Percentiles rank a stretch among this genome's conserved stretches.
Conservation (phyloP, 805 yeast genomes). For the Hemisphaericaspora nanyangensis region DNA sequence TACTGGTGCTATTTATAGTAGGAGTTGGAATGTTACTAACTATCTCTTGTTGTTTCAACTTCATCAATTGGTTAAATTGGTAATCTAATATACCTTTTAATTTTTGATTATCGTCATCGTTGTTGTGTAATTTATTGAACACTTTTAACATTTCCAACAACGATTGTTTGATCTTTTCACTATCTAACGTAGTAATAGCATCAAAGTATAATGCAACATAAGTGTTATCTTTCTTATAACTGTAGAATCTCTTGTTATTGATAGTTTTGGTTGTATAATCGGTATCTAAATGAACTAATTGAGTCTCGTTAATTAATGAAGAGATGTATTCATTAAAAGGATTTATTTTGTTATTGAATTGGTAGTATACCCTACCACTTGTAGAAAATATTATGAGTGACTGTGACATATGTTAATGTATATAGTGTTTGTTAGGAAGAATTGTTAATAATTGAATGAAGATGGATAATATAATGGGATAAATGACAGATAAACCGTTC, state of each 20-base stretch:
- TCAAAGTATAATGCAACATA: slow-evolving; percentile 39
- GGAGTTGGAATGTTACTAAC: slow-evolving; percentile 1
- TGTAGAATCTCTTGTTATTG: slow-evolving; percentile 34
- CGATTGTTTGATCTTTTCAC: slow-evolving; percentile 31
- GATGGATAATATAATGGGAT: background rate
- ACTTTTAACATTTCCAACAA: slow-evolving; percentile 32
- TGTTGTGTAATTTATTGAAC: slow-evolving; percentile 19
- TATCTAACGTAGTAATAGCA: slow-evolving; percentile 35
- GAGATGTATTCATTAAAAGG: slow-evolving; percentile 39
- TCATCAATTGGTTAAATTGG: slow-evolving; percentile 36
- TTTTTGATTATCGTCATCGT: slow-evolving; percentile 18
- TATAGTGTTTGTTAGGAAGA: background rate
- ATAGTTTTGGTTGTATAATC: slow-evolving; percentile 29
- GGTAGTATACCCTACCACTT: slow-evolving; percentile 36
- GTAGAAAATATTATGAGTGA: slow-evolving; percentile 33
- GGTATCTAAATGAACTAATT: slow-evolving; percentile 24
- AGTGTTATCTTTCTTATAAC: slow-evolving; percentile 19
- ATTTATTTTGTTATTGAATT: slow-evolving; percentile 28
- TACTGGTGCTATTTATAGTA: background rate
- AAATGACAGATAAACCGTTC: too few species aligned
- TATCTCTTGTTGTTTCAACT: slow-evolving; percentile 17
- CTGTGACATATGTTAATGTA: slow-evolving; percentile 37
- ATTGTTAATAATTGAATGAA: background rate
- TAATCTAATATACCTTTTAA: slow-evolving; percentile 32
- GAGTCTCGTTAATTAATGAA: slow-evolving; percentile 32